Evolutionary conservation across 495 filamentous ascomycete species (phyloP).

Genomic region (Aspergillus kassunensis): DNA sequence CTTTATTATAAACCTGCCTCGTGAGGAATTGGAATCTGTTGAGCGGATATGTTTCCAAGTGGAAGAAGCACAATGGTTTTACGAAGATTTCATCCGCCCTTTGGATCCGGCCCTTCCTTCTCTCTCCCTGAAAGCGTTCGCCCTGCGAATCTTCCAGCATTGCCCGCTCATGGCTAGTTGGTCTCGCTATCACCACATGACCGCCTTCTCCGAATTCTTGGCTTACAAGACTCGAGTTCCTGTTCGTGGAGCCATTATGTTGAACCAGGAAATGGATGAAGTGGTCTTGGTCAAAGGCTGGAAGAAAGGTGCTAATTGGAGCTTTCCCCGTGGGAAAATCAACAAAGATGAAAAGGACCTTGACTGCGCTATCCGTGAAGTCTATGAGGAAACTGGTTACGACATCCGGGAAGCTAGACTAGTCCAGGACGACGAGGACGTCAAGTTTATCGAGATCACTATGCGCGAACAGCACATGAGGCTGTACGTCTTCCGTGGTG

Average conservation of each 20-base stretch:
- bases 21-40: constrained; percentile 81
- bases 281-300: constrained; percentile 92
- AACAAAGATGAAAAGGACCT: constrained; percentile 93
- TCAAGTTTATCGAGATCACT: constrained; percentile 77
- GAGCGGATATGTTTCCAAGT: constrained; percentile 97
- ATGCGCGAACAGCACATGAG: constrained; percentile 91
- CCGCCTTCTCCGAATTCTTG: constrained; percentile 84
- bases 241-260: constrained; percentile 86
- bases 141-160: constrained; percentile 82
- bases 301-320: constrained; percentile 96
- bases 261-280: constrained; percentile 88
- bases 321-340: constrained; percentile 94
- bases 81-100: constrained; percentile 97
- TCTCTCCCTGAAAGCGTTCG: constrained; percentile 77
- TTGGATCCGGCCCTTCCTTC: constrained; percentile 80
- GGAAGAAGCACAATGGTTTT: constrained; percentile 99
- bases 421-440: constrained; percentile 59
- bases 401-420: constrained; percentile 71
- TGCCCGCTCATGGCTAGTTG: constrained; percentile 82
- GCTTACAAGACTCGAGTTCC: constrained; percentile 92
- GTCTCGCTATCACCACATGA: constrained; percentile 68
- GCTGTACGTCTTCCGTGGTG: constrained; percentile 82
- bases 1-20: constrained; percentile 93
- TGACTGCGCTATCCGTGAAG: constrained; percentile 87
- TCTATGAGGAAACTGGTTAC: constrained; percentile 93